Percentiles rank a stretch among this genome's conserved stretches.
phyloP scores from a whole-genome alignment of 192 early-diverging fungal species.

The Dispira parvispora region DNA sequence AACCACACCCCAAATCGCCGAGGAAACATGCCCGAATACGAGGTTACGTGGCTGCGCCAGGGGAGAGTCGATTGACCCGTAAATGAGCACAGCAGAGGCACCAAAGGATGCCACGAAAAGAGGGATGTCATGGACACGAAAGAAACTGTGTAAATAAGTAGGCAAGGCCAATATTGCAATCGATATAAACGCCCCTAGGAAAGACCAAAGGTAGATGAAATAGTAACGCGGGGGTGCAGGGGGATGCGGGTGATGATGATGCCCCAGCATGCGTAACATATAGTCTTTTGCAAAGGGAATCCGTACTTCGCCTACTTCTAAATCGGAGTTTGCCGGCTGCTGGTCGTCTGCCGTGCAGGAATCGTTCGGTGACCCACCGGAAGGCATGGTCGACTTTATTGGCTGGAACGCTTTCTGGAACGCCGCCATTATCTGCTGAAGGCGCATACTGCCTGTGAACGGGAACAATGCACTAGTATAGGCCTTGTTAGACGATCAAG shows the following conservation, averaged over 20 bases:
- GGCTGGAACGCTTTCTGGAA: too few relatives aligned
- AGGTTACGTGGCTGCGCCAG: slow-evolving; percentile 38
- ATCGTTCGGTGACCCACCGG: too few relatives aligned
- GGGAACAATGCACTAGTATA: too few relatives aligned
- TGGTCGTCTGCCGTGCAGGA: too few relatives aligned
- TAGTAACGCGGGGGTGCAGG: background rate
- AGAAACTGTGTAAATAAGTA: background rate
- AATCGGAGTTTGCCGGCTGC: too few relatives aligned
- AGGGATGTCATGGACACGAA: slow-evolving; percentile 1
- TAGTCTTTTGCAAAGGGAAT: background rate
- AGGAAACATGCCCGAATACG: slow-evolving; percentile 25
- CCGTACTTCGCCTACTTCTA: too few relatives aligned
- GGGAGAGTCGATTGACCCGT: slow-evolving; percentile 39
- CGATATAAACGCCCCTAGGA: background rate
- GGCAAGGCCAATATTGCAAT: background rate
- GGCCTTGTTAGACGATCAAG: too few relatives aligned
- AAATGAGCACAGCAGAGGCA: slow-evolving; percentile 40
- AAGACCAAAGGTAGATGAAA: background rate
- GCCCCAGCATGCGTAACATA: background rate
- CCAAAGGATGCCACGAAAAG: slow-evolving; percentile 11
- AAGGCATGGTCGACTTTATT: too few relatives aligned
- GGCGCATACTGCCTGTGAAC: too few relatives aligned
- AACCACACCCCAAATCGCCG: slow-evolving; percentile 25
- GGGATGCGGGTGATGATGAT: background rate
- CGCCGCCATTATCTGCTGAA: too few relatives aligned